Conservation (phyloP, 23 red algal species). For the Chondrus crispus region DNA sequence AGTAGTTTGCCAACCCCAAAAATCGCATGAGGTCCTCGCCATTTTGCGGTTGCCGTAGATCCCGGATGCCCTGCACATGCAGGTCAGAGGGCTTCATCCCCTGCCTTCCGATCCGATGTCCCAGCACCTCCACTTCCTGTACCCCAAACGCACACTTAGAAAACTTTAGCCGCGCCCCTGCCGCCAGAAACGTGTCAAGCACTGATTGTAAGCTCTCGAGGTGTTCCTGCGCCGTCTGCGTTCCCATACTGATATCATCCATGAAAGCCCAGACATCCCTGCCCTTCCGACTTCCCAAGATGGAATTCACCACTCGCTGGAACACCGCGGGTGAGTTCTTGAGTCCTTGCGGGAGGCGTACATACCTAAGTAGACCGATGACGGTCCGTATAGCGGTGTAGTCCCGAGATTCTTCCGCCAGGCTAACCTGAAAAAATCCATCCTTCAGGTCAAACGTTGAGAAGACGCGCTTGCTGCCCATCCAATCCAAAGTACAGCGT, state of each 20-base stretch:
- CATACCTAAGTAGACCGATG: background rate
- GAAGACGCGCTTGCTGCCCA: background rate
- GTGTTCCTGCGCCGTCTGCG: background rate
- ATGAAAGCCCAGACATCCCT: background rate
- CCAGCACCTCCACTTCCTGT: background rate
- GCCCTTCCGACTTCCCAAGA: background rate
- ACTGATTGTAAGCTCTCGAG: background rate
- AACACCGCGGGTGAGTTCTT: background rate
- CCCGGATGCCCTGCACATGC: background rate
- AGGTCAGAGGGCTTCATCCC: background rate
- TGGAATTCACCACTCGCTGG: background rate
- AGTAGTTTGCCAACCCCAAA: background rate
- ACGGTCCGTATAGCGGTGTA: background rate
- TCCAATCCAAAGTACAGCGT: background rate
- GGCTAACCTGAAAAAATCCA: background rate
- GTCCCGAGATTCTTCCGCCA: background rate
- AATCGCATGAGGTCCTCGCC: background rate
- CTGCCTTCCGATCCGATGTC: background rate
- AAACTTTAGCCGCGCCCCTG: background rate
- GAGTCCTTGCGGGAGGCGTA: background rate
- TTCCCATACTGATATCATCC: background rate
- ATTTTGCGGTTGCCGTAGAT: background rate
- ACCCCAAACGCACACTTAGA: background rate
- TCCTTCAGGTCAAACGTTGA: background rate
- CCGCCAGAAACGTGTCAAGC: background rate